Conservation (phyloP, 352 stramenopile species). For the Globisporangium spinosum region DNA sequence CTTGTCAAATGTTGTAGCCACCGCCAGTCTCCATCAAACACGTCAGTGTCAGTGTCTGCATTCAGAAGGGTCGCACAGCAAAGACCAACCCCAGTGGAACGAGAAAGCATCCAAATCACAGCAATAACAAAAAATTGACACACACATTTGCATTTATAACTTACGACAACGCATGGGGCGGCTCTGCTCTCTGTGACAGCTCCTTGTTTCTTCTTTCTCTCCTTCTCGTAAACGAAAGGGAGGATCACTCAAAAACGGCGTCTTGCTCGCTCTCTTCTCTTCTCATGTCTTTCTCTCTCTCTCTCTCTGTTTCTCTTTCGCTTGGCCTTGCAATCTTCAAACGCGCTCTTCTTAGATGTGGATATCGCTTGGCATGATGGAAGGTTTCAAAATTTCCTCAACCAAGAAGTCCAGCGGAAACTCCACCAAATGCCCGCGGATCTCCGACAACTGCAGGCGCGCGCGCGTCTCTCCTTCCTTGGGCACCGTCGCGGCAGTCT, state of each 20-base stretch:
- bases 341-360: constrained; percentile 67
- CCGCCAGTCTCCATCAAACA: not conserved
- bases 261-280: not conserved
- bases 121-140: constrained; percentile 1
- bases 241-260: constrained; percentile 9
- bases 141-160: constrained; percentile 14
- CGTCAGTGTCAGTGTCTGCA: not conserved
- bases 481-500: constrained; percentile 78
- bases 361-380: constrained; percentile 76
- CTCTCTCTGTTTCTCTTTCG: not conserved
- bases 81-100: not conserved
- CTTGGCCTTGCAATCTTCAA: not conserved
- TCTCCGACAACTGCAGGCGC: constrained; percentile 71
- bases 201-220: constrained; percentile 7
- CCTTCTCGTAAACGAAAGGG: not conserved
- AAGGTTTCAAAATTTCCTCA: constrained; percentile 82
- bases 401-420: constrained; percentile 84
- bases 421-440: constrained; percentile 80
- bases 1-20: not conserved
- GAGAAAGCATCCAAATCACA: not conserved
- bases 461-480: constrained; percentile 74
- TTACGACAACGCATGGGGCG: constrained; percentile 7
- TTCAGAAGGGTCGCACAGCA: not conserved
- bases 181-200: constrained; percentile 1
- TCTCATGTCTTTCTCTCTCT: not conserved